phyloP scores from a whole-genome alignment of 2,329 filamentous ascomycete species.

The Elsinoe batatas region DNA sequence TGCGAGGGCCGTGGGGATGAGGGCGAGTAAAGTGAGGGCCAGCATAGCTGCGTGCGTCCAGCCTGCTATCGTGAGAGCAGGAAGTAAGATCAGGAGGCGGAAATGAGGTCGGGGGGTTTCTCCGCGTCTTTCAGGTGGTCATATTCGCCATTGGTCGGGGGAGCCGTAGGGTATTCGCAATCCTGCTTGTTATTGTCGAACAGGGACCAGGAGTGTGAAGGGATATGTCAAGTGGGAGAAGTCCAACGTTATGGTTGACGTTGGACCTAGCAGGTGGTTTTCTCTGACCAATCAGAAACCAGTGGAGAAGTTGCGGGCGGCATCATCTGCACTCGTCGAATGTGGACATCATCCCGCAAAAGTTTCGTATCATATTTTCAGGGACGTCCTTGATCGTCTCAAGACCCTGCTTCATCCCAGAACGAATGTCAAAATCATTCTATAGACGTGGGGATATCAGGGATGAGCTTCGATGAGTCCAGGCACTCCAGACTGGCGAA shows the following conservation, averaged over 20 bases:
- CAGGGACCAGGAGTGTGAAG: neutral
- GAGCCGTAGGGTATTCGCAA: no score
- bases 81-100: neutral
- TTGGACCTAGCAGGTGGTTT: neutral
- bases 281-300: neutral
- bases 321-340: neutral
- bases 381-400: neutral
- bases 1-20: neutral
- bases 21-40: neutral
- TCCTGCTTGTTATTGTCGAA: no score
- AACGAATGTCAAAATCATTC: neutral
- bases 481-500: conserved; percentile 8
- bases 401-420: neutral
- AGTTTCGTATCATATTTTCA: neutral
- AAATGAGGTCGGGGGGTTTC: neutral
- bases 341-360: neutral
- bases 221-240: neutral
- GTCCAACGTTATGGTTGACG: neutral
- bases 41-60: neutral
- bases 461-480: conserved; percentile 7
- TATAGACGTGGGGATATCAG: neutral
- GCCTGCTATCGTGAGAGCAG: no score
- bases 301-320: neutral
- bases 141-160: neutral
- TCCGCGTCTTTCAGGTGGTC: neutral